A percentile compares a stretch with the other conserved stretches of the same genome.
phyloP scores from a whole-genome alignment of 257 asterid genomes.

The Craterostigma plantagineum region DNA sequence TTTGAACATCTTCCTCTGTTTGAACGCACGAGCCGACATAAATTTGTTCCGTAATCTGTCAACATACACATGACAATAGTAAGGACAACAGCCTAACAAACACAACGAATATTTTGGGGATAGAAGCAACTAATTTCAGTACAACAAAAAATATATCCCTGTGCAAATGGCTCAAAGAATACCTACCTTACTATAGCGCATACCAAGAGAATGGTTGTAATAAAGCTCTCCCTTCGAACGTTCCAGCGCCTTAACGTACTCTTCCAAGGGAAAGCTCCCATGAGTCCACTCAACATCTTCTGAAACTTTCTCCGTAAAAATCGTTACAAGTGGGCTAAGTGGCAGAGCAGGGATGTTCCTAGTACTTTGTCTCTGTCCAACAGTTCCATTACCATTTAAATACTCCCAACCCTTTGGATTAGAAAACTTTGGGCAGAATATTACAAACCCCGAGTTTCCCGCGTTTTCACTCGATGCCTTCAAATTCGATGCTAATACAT shows the following conservation, averaged over 20 bases:
- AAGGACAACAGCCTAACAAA: no score
- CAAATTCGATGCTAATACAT: conserved; percentile 24
- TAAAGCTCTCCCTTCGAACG: conserved; percentile 70
- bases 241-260: conserved; percentile 66
- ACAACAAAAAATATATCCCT: no score
- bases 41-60: conserved; percentile 90
- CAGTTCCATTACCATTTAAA: conserved; percentile 26
- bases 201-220: conserved; percentile 83
- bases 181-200: conserved; percentile 87
- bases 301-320: conserved; percentile 36
- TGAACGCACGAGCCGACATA: conserved; percentile 90
- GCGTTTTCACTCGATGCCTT: conserved; percentile 25
- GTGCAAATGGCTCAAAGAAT: conserved; percentile 7
- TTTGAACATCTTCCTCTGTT: conserved; percentile 58
- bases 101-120: no score
- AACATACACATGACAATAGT: conserved; percentile 8
- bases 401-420: conserved; percentile 54
- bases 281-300: conserved; percentile 73
- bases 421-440: conserved; percentile 56
- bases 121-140: no score
- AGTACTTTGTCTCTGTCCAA: conserved; percentile 14
- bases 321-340: conserved; percentile 49
- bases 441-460: conserved; percentile 66
- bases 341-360: conserved; percentile 30
- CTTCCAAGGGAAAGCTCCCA: conserved; percentile 81